These are phyloP conservation scores for Talaromyces islandicus DNA, from an alignment of 2,329 filamentous ascomycete genomes.

Conservation along the genomic window DNA sequence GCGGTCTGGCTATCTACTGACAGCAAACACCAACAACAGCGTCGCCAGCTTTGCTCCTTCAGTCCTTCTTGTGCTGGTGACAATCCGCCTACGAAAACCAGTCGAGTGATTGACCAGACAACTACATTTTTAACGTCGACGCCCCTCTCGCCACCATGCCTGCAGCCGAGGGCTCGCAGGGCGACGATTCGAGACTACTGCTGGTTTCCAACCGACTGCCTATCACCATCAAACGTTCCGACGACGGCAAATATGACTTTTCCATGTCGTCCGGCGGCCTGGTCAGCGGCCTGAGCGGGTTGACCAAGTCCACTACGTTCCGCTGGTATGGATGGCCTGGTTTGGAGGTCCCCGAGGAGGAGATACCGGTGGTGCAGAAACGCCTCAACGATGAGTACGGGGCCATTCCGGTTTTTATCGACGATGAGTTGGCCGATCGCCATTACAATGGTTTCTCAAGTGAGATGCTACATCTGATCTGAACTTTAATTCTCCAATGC, in stretches of 20 bases:
- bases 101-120: background rate
- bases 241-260: constrained; percentile 87
- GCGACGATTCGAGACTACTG: constrained; percentile 53
- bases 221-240: constrained; percentile 90
- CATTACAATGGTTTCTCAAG: constrained; percentile 99
- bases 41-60: background rate
- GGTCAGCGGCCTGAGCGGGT: constrained; percentile 84
- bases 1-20: background rate
- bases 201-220: constrained; percentile 92
- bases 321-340: constrained; percentile 99
- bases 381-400: constrained; percentile 81
- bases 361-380: constrained; percentile 67
- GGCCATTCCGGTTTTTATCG: constrained; percentile 86
- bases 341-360: constrained; percentile 79
- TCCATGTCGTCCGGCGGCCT: constrained; percentile 96
- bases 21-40: background rate
- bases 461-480: constrained; percentile 40
- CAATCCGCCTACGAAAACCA: background rate
- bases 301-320: constrained; percentile 89
- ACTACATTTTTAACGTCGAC: background rate
- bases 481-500: background rate
- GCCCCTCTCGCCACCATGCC: constrained; percentile 23
- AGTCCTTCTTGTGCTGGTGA: background rate
- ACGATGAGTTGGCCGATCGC: constrained; percentile 84
- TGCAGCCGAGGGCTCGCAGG: constrained; percentile 23